Evolutionary conservation across 2,329 filamentous ascomycete genomes (phyloP).

Genomic region (Westerdykella aurantiaca): DNA sequence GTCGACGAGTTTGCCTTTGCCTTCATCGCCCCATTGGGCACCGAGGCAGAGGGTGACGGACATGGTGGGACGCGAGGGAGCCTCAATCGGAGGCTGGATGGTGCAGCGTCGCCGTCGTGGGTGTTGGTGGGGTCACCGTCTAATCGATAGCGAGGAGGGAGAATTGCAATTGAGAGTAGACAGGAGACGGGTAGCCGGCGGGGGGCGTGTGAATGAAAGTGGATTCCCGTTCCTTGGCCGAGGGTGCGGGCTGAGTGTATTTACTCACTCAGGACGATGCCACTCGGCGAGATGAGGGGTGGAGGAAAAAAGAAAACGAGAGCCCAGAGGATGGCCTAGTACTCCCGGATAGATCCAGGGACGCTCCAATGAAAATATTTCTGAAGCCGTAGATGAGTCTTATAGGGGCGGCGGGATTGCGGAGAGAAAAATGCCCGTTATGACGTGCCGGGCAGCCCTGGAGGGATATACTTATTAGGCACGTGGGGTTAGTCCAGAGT

Average conservation of each 20-base stretch:
- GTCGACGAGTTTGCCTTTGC: slow-evolving; percentile 56
- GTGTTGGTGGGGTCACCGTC: background rate
- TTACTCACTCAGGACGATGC: background rate
- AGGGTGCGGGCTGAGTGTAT: background rate
- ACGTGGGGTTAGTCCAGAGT: no score
- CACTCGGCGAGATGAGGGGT: no score
- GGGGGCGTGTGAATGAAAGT: background rate
- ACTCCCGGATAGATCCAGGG: background rate
- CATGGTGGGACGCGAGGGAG: slow-evolving; percentile 18
- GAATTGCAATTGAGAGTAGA: background rate
- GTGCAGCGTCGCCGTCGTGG: background rate
- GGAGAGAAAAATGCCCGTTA: background rate
- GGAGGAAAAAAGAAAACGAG: no score
- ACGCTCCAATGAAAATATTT: background rate
- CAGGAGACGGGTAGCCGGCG: background rate
- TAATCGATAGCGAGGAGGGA: background rate
- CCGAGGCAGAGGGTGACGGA: slow-evolving; percentile 56
- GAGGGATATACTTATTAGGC: no score
- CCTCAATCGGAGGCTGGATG: background rate
- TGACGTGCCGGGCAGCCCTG: no score
- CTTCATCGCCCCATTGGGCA: slow-evolving; percentile 57
- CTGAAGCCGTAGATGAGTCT: background rate
- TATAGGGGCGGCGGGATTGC: background rate
- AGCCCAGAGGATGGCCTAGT: no score
- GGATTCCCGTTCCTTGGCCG: background rate